phyloP scores from a whole-genome alignment of 2,329 filamentous ascomycete species.

The Penicillium polonicum region DNA sequence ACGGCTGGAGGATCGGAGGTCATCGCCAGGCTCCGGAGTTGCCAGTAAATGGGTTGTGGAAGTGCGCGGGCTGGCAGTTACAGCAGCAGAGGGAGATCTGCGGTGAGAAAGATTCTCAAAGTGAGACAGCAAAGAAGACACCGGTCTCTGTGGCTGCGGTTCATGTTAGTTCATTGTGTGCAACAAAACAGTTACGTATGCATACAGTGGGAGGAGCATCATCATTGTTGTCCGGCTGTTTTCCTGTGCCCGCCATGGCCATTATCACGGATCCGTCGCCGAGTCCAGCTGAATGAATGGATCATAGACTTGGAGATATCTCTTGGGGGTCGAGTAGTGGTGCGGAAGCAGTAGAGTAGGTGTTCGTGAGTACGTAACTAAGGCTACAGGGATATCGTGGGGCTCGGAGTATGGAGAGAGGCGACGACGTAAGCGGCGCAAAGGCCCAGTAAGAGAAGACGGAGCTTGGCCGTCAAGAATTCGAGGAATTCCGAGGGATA shows the following conservation, averaged over 20 bases:
- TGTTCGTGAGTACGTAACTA: constrained; percentile 7
- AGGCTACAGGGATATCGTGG: constrained; percentile 13
- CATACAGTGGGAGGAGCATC: constrained; percentile 40
- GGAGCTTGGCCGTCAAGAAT: constrained; percentile 2
- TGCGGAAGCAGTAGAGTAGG: constrained; percentile 1
- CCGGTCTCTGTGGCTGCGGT: constrained; percentile 40
- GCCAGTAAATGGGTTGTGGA: constrained; percentile 29
- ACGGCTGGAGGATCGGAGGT: constrained; percentile 31
- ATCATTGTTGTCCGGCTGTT: constrained; percentile 35
- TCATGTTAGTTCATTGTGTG: constrained; percentile 16
- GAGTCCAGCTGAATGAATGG: constrained; percentile 18
- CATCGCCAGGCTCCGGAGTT: constrained; percentile 35
- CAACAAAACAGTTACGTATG: constrained; percentile 15
- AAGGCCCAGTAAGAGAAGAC: constrained; percentile 10
- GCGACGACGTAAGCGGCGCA: constrained; percentile 11
- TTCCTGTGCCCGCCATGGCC: constrained; percentile 39
- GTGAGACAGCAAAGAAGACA: constrained; percentile 50
- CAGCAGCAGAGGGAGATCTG: constrained; percentile 32
- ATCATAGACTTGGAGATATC: constrained; percentile 31
- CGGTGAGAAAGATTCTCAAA: constrained; percentile 49
- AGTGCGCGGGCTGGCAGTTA: constrained; percentile 30
- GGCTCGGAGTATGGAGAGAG: constrained; percentile 1
- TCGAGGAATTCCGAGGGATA: neutral
- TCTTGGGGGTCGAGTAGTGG: constrained; percentile 1
- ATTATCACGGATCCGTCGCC: constrained; percentile 28